Evolutionary conservation across 2,329 filamentous ascomycete species (phyloP).

Genomic region (Ophiostoma montium): DNA sequence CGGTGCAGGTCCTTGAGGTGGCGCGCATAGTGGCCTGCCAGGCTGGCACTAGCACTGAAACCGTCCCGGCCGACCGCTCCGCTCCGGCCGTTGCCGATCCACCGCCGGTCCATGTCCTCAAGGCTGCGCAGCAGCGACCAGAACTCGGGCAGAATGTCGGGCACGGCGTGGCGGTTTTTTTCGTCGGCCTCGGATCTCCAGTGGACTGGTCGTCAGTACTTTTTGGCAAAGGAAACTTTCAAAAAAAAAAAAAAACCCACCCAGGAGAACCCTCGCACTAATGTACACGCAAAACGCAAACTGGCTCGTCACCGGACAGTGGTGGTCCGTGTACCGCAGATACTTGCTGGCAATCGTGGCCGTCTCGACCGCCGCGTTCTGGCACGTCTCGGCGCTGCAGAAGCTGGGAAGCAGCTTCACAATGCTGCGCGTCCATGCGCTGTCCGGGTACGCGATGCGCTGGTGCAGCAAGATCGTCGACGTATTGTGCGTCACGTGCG

Average conservation of each 20-base stretch:
- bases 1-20: slow-evolving; percentile 6
- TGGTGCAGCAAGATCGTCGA: slow-evolving; percentile 36
- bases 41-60: not conserved
- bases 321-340: slow-evolving; percentile 21
- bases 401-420: slow-evolving; percentile 27
- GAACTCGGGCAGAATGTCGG: slow-evolving; percentile 13
- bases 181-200: slow-evolving; percentile 8
- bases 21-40: slow-evolving; percentile 8
- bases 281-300: slow-evolving; percentile 33
- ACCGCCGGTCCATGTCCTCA: slow-evolving; percentile 9
- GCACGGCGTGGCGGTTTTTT: not conserved
- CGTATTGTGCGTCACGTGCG: slow-evolving; percentile 34
- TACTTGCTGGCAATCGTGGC: slow-evolving; percentile 32
- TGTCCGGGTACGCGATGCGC: slow-evolving; percentile 29
- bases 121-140: slow-evolving; percentile 10
- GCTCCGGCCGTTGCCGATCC: slow-evolving; percentile 4
- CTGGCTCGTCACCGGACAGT: slow-evolving; percentile 21
- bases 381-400: slow-evolving; percentile 34
- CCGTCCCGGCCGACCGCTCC: not conserved
- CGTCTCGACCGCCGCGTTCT: slow-evolving; percentile 30
- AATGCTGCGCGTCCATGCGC: slow-evolving; percentile 16
- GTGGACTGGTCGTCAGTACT: no score
- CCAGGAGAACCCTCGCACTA: slow-evolving; percentile 23
- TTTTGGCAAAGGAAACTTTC: no score
- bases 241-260: no score